Evolutionary conservation across 768 basidiomycete genomes (phyloP), one percentile per base, ranked within the genome.

Genomic region (Lactifluus subvellereus): DNA sequence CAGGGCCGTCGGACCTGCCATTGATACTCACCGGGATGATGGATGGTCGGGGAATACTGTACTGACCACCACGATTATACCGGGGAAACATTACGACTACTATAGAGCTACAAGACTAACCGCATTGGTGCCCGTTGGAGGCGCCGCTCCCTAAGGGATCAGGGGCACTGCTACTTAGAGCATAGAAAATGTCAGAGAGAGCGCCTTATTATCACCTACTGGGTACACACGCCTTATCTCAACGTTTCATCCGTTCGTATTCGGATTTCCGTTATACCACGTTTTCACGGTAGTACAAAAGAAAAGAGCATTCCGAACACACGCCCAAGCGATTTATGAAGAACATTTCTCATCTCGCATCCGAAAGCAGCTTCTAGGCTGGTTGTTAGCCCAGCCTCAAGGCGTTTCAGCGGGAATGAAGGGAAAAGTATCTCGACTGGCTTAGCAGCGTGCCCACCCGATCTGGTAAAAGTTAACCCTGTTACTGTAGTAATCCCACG

Each of bases 351-450:
- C 59, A 62, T 59, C 45, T 48, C 35, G 51, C 45, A 35, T 42
- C 51, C 52, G 37, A 40, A 30, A 30, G 42, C 18, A 30, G 30
- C 49, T 57, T 57, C 61, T 37, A 51, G 52, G 61, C 61, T 57
- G 49, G 40, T 51, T 51, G 48, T 22, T 5, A 61, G 16, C 38
- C 32, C 33, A 7, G 43, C 27, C 37, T 30, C 27, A 51, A 27
- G 35, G 61, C 45, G 45, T 60, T 33, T 43, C 20, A 61, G 33
- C 54, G 56, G 61, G 55, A 47, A 62, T 62, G 56, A 62, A 57
- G n/a, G 13, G 20, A 20, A 30, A 61, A 22, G 13, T 8, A 10
- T 9, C 20, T 22, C n/a, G 61, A 30, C 27, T 47, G 16, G 20
- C 20, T 47, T 20, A 22, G 20, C 48, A 27, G 40, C 61, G 48